Evolutionary conservation across 495 filamentous ascomycete genomes (phyloP).

Genomic region (Penicillium verhagenii): DNA sequence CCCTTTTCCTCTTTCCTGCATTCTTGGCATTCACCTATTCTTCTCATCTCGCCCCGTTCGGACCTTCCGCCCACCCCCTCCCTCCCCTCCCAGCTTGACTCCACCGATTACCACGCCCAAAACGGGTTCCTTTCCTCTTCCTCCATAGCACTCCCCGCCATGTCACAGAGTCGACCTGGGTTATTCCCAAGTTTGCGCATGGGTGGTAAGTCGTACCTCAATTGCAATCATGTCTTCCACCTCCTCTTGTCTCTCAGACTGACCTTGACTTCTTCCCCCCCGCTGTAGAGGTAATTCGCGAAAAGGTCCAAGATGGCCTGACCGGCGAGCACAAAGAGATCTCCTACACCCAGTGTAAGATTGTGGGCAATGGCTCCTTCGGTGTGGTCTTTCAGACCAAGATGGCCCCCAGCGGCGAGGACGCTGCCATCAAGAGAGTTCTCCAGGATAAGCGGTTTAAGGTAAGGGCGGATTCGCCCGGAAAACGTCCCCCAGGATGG

Average conservation of each 20-base stretch:
- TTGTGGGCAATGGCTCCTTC: conserved; percentile 99
- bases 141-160: conserved; percentile 43
- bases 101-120: conserved; percentile 28
- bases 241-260: conserved; percentile 5
- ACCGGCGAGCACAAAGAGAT: conserved; percentile 95
- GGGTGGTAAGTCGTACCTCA: conserved; percentile 62
- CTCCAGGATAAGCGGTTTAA: conserved; percentile 99
- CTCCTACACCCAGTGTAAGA: conserved; percentile 99
- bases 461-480: conserved; percentile 47
- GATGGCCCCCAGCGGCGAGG: conserved; percentile 92
- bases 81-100: conserved; percentile 22
- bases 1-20: conserved; percentile 7
- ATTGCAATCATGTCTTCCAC: conserved; percentile 10
- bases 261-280: background rate
- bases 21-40: conserved; percentile 28
- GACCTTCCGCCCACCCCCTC: conserved; percentile 29
- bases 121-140: conserved; percentile 24
- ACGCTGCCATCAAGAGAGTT: conserved; percentile 98
- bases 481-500: background rate
- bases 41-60: conserved; percentile 26
- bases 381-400: conserved; percentile 99
- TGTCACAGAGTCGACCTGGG: conserved; percentile 75
- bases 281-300: conserved; percentile 84
- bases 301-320: conserved; percentile 97
- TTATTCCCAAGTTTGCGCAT: conserved; percentile 76